Conservation (phyloP, 345 rosid genomes). For the Eucalyptus globulus region DNA sequence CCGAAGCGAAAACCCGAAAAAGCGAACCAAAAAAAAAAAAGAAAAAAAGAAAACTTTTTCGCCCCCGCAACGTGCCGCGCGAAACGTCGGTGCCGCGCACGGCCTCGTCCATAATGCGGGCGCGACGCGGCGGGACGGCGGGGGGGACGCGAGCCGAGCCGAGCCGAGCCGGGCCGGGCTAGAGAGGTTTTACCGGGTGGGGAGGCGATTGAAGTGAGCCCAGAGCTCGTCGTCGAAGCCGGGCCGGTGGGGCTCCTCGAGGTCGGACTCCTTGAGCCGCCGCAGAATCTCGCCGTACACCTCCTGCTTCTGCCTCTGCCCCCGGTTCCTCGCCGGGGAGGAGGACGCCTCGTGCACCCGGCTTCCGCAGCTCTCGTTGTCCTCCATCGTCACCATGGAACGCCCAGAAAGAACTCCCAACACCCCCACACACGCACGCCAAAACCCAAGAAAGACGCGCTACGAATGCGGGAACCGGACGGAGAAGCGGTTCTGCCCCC, state of each 20-base stretch:
- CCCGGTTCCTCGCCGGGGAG: neutral
- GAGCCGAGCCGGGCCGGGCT: neutral
- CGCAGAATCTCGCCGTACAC: slow-evolving; percentile 24
- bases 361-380: slow-evolving; percentile 62
- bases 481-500: neutral
- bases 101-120: neutral
- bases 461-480: neutral
- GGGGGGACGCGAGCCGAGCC: neutral
- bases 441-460: no score
- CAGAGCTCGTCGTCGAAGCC: slow-evolving; percentile 76
- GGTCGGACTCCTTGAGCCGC: neutral
- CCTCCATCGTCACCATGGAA: slow-evolving; percentile 21
- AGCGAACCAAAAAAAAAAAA: neutral
- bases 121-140: neutral
- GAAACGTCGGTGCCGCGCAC: neutral
- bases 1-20: neutral
- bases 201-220: slow-evolving; percentile 91
- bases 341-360: slow-evolving; percentile 7
- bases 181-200: slow-evolving; percentile 42
- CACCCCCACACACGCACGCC: neutral
- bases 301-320: neutral
- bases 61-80: neutral
- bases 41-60: neutral
- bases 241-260: slow-evolving; percentile 41
- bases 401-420: neutral